Conservation (phyloP, 345 rosid species). For the Dovyalis caffra region DNA sequence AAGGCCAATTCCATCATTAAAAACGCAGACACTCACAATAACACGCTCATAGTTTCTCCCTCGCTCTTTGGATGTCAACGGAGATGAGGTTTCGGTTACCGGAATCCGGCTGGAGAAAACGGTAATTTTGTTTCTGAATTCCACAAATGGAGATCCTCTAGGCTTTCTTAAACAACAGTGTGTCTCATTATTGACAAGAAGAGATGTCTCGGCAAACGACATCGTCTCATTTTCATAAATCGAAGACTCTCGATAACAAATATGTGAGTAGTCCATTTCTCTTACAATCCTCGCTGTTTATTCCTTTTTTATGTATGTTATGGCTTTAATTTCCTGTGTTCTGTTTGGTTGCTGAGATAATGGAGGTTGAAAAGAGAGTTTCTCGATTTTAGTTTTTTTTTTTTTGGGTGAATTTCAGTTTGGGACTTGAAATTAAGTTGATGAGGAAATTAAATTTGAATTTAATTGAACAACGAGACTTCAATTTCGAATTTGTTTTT, state of each 20-base stretch:
- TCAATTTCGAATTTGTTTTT: neutral
- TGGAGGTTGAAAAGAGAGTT: neutral
- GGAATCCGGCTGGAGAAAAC: neutral
- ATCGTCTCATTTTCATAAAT: slow-evolving; percentile 67
- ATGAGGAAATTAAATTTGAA: neutral
- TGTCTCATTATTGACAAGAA: neutral
- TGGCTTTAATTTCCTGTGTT: neutral
- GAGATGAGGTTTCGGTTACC: slow-evolving; percentile 8
- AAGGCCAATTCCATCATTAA: neutral
- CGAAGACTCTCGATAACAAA: slow-evolving; percentile 91
- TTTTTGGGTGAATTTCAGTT: neutral
- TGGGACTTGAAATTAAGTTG: neutral
- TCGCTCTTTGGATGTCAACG: neutral
- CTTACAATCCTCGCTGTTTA: neutral
- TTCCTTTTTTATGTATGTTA: neutral
- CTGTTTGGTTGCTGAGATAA: neutral
- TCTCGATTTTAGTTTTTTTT: neutral
- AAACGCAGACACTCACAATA: neutral
- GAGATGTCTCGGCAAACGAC: slow-evolving; percentile 54
- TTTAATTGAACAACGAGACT: neutral
- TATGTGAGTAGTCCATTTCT: slow-evolving; percentile 43
- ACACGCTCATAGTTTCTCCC: neutral
- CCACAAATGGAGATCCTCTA: slow-evolving; percentile 6
- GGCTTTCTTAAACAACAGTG: neutral
- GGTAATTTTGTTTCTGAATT: neutral